Evolutionary conservation across 2,329 filamentous ascomycete genomes (phyloP), one percentile per base, ranked within the genome.

Genomic region (Penicillium sp.): DNA sequence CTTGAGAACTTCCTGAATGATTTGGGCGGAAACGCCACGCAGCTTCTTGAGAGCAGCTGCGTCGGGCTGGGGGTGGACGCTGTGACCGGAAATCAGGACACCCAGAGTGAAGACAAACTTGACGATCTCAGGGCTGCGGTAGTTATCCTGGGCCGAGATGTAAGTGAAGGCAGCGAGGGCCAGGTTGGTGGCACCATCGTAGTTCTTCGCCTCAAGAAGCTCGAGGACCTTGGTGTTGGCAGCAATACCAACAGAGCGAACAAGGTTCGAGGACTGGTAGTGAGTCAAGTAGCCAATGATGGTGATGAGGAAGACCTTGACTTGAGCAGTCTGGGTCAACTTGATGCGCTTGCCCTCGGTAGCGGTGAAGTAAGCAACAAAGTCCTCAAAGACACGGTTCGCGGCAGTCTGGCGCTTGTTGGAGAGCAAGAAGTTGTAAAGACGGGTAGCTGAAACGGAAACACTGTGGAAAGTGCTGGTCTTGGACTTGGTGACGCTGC

Each of bases 1-100:
- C 2, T 67, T 63, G 2, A 80, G 62, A 1, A 75, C 74, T 50
- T 75, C 72, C 56, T 70, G 67, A 29, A 79, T 68, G 41, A 79
- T 79, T 10, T 63, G 59, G 29, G 68, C 69, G 5, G 76, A 77
- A 1, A 74, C 66, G 8, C 70, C 61, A 6, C 76, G 66, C 60
- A 77, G 68, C 49, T 73, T 72, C 64, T 75, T 72, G 55, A 72
- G 72, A 22, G 70, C 58, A 2, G 60, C 54, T 62, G 22, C 75
- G 72, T 22, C 32, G 18, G 70, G 69, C n/a, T 67, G 61, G 1
- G 66, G 67, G 10, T 67, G 63, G 42, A 73, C 62, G 39, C 72
- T 71, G 55, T 74, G 74, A 31, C 74, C 74, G 9, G 67, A 64
- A 24, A 74, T 59, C 43, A 60, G 55, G 38, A 75, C 63, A 48